Base-by-base conservation (phyloP, 129 eudicot genomes). In the Arctium lappa region DNA sequence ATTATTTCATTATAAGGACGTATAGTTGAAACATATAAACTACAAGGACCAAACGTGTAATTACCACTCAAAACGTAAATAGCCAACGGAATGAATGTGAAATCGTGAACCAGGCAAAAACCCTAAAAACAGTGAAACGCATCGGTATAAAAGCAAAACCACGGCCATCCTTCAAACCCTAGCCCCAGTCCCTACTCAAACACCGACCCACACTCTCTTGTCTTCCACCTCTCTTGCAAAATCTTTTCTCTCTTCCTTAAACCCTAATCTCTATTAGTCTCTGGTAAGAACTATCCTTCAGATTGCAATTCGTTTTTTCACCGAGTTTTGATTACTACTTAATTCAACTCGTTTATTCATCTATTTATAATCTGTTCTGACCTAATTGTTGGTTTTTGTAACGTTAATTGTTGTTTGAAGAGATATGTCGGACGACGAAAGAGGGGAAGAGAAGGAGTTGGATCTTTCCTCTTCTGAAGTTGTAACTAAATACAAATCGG, bases 381-480 rank as follows among this genome's bases (percentile, higher is more conserved):
- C 46, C 71, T 60, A 31, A 86, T 68, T 38, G 11, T 40, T 75
- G 39, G 40, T 30, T 75, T 75, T 46, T 29, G 68, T 75, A 30
- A 46, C 27, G 33, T 27, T 44, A 29, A 46, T 44, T 75, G 79
- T 75, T 44, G 77, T 70, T 7, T 33, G 70, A 72, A 16, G 78
- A 70, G 80, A 10, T 79, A 92, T 93, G 97, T 91, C 97, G 83
- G 99, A 95, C 56, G 99, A 95, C 11, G 98, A 95, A 73, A 89
- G 90, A 62, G 77, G 72, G 16, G 97, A 92, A 73, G 99, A 93
- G 90, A 87, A 79, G 88, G 99, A 95, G 92, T 73, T 95, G 83
- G 97, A 95, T 91, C 98, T 95, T 86, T 82, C 91, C 73, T 86
- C 87, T 40, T 95, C 98, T 62, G 97, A 95, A 83, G 99, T 95